Base-by-base conservation (phyloP, 2,329 filamentous ascomycete genomes). In the Zalaria obscura region DNA sequence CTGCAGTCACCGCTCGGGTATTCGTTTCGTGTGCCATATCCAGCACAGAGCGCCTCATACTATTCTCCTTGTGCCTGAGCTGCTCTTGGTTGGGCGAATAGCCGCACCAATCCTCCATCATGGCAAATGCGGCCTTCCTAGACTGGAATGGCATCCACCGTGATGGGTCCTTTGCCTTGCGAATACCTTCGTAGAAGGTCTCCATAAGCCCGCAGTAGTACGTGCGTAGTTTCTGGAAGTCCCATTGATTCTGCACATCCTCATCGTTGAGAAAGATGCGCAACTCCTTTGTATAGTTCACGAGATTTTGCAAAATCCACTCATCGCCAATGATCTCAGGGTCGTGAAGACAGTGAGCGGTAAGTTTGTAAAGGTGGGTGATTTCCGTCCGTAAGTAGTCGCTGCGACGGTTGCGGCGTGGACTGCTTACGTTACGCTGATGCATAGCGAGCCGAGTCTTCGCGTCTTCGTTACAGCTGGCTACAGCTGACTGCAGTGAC, bases 81-180 rank as follows among this genome's bases (percentile, higher is more conserved):
- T 93, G 83, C 9, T 67, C 70, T 56, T 93, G 86, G 48, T 95
- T 94, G 0, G 88, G 86, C 5, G 88, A 94, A 58, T 93, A 95
- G 2, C 91, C 91, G 57, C 91, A 98, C 93, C 93, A 98, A 49
- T 96, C 89, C 61, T 98, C 91, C 88, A 98, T 96, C 38, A 98
- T 66, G 0, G 88, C 80, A 56, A 98, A 98, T 0, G 89, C 83
- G 4, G 91, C 95, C 57, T 95, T 94, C 34, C 93, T 74, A 8
- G 88, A 85, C 58, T 98, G 91, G 55, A 98, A 98, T 0, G 91
- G 88, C 76, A 98, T 91, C 89, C 91, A 98, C 28, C 86, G 75
- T 4, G 85, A 80, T 2, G 87, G 83, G 45, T 95, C 85, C 46
- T 78, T 79, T 0, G 86, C 86, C 40, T 80, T 75, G 51, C 89